Conservation (phyloP, 495 filamentous ascomycete species). For the Sporormia fimetaria region DNA sequence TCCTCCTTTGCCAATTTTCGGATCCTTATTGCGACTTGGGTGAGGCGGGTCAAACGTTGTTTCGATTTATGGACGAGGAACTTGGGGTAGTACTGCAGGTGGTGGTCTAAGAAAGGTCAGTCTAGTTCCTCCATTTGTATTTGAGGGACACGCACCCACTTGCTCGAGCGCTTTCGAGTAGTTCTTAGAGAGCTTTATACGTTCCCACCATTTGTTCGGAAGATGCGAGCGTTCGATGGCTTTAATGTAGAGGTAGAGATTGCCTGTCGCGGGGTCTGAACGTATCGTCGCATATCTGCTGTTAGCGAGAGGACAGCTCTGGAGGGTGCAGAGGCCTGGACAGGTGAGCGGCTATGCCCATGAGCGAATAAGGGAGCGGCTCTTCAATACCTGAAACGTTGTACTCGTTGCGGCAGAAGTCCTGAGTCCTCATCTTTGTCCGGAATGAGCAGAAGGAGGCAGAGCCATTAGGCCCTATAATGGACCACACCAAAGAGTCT, state of each 20-base stretch:
- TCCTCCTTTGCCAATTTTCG: conserved; percentile 75
- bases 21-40: conserved; percentile 84
- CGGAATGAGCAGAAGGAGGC: conserved; percentile 96
- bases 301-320: conserved; percentile 92
- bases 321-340: conserved; percentile 87
- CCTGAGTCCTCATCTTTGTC: conserved; percentile 70
- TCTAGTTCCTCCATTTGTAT: no score
- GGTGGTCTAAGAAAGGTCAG: no score
- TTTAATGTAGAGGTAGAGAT: conserved; percentile 95
- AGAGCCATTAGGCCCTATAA: conserved; percentile 88
- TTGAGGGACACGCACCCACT: no score
- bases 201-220: conserved; percentile 90
- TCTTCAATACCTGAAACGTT: no score
- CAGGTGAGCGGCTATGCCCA: no score
- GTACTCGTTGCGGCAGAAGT: conserved; percentile 94
- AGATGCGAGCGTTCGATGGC: conserved; percentile 66
- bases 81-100: conserved; percentile 91
- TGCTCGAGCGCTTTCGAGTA: conserved; percentile 80
- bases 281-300: conserved; percentile 91
- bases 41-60: conserved; percentile 85
- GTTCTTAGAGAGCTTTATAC: conserved; percentile 78
- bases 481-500: conserved; percentile 96
- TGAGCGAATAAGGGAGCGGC: no score
- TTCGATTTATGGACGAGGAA: conserved; percentile 96
- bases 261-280: conserved; percentile 64